Base-by-base conservation (phyloP, 768 basidiomycete genomes). In the Tylopilus sp. region DNA sequence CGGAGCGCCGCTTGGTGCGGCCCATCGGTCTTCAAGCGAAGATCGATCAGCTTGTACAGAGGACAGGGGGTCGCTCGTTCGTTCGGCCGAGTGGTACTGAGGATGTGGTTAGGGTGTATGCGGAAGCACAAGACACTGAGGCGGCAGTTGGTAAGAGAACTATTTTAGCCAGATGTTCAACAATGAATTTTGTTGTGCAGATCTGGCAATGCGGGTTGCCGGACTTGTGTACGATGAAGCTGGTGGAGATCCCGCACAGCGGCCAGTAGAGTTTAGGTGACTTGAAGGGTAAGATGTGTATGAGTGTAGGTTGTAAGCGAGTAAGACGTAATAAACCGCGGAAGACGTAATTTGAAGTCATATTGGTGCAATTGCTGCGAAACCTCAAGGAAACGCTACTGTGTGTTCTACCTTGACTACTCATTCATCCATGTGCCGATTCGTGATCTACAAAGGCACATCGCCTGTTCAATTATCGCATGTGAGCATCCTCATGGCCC, bases 41-140 rank as follows among this genome's bases (percentile, higher is more conserved):
- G 67, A 85, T 99, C 44, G 88, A 98, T 53, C 87, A 85, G 23
- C 76, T 92, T 33, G 85, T 91, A 26, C 83, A 83, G 63, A 89
- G 86, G 62, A 84, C 87, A 41, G 83, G 83, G 17, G 97, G 97
- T 1, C 81, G 97, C 38, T 83, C 91, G 23, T 99, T 99, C 63
- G 97, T 98, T 17, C 72, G 97, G 51, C 97, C 97, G 3, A 95
- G 93, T 68, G 97, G 97, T 9, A 99, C 97, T 21, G 97, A 99
- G 69, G 95, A 99, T 63, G 95, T 95, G 22, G 97, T 99, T 6
- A 79, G 97, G 52, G 94, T 99, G 15, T 99, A 98, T 64, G 97
- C 95, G 1, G 97, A 99, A 68, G 95, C 97, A 1, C 76, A 74
- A 41, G 72, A 81, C 38, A 81, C 79, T 53, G 69, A 79, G 13